These are phyloP conservation scores for Coemansia sp. DNA, from an alignment of 192 early-diverging fungal genomes.

Conservation along the genomic window DNA sequence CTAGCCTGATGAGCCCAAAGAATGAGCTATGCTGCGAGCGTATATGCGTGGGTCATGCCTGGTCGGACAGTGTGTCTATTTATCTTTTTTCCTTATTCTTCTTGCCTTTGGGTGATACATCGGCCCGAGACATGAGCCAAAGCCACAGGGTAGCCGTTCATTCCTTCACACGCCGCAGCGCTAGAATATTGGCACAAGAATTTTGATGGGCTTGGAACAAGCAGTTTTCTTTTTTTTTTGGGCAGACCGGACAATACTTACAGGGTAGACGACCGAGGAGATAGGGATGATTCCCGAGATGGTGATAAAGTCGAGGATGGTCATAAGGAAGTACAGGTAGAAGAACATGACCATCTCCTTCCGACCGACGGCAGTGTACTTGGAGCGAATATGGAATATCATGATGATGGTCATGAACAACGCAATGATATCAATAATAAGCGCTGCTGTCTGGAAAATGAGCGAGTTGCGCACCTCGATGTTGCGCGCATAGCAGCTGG, in stretches of 20 bases:
- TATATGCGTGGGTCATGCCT: too few relatives aligned
- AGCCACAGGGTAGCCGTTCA: too few relatives aligned
- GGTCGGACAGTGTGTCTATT: too few relatives aligned
- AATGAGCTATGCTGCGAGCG: too few relatives aligned
- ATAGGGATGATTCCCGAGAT: constrained; percentile 92
- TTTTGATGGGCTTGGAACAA: not conserved
- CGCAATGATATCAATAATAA: constrained; percentile 91
- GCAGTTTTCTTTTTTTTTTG: not conserved
- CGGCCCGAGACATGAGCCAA: too few relatives aligned
- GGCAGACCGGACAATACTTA: constrained; percentile 41
- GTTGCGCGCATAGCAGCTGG: constrained; percentile 93
- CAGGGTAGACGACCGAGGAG: constrained; percentile 70
- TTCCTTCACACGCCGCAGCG: too few relatives aligned
- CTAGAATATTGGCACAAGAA: too few relatives aligned
- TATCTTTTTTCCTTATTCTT: too few relatives aligned
- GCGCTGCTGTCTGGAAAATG: constrained; percentile 94
- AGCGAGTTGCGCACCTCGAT: constrained; percentile 82
- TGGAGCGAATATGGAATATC: constrained; percentile 97
- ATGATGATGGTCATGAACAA: constrained; percentile 96
- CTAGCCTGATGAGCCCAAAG: too few relatives aligned
- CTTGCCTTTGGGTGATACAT: too few relatives aligned
- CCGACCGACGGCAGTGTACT: constrained; percentile 99
- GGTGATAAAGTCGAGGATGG: constrained; percentile 85
- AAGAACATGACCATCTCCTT: constrained; percentile 99
- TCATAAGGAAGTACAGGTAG: constrained; percentile 88